These are phyloP conservation scores for Umbelopsis vinacea DNA, from an alignment of 192 early-diverging fungal species.

Conservation along the genomic window DNA sequence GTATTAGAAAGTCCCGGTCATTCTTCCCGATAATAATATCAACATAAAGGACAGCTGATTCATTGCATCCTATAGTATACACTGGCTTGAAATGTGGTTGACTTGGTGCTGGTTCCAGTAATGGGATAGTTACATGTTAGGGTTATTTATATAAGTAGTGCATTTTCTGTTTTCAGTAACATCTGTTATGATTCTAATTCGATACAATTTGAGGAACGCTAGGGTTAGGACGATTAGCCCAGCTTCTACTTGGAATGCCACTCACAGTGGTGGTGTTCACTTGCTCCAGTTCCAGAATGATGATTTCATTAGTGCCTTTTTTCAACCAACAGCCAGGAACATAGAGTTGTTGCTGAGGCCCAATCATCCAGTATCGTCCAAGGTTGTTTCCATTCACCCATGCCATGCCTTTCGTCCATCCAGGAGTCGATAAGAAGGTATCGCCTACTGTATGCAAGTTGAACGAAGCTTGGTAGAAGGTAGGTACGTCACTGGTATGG, in stretches of 20 bases:
- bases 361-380: conserved; percentile 19
- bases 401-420: conserved; percentile 14
- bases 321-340: conserved; percentile 14
- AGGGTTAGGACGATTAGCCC: conserved; percentile 11
- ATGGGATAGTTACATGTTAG: too few species aligned
- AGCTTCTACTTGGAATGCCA: background rate
- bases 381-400: conserved; percentile 17
- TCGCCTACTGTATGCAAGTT: background rate
- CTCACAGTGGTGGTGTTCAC: background rate
- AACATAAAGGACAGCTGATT: background rate
- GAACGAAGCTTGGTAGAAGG: conserved; percentile 6
- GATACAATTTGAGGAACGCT: conserved; percentile 8
- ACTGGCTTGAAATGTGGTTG: too few species aligned
- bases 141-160: background rate
- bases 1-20: conserved; percentile 5
- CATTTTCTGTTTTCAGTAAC: background rate
- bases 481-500: background rate
- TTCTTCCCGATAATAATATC: background rate
- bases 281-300: background rate
- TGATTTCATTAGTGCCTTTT: conserved; percentile 1
- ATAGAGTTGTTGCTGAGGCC: conserved; percentile 17
- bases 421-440: background rate
- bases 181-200: background rate
- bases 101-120: too few species aligned
- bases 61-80: too few species aligned